Evolutionary conservation across 2,329 filamentous ascomycete genomes (phyloP), one percentile per base, ranked within the genome.

Genomic region (Claviceps fusiformis): DNA sequence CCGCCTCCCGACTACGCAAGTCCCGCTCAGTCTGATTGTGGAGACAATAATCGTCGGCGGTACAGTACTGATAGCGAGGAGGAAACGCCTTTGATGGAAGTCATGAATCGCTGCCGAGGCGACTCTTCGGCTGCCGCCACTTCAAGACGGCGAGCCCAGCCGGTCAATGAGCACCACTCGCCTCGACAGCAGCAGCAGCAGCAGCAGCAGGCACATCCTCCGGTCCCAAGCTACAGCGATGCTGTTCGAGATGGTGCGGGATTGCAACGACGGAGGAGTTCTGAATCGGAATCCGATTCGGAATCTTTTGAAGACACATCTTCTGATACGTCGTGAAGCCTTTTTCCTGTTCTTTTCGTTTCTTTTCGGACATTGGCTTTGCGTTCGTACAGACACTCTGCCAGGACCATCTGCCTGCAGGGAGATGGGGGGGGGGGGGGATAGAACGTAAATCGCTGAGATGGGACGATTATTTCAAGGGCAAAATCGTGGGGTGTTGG

Each of bases 141-240:
- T 11, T 58, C 66, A 52, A 17, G 37, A 39, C 44, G 24, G 11
- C 48, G 61, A 59, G 64, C 57, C 57, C 59, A 55, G 46, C 62
- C 19, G 19, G 31, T 8, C 15, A 35, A 19, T 13, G 45, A 39
- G 29, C 46, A 33, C 17, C 41, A 46, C 6, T n/a, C n/a, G n/a
- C n/a, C n/a, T n/a, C n/a, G n/a, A n/a, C n/a, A n/a, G n/a, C 31
- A 33, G 31, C 5, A 19, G 9, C 48, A 46, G 13, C 50, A 55
- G 33, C 59, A 57, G 43, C 58, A 55, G 29, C 58, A 60, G 52
- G 61, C 60, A 37, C 60, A 65, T 33, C 85, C 87, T 29, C 87
- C 89, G 0, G 90, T 93, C 59, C 89, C 89, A 2, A 91, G 82
- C 63, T 95, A 95, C 66, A 87, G 83, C 67, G 87, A 88, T 57